Base-by-base conservation (phyloP, 345 rosid species). In the Lagerstroemia speciosa region DNA sequence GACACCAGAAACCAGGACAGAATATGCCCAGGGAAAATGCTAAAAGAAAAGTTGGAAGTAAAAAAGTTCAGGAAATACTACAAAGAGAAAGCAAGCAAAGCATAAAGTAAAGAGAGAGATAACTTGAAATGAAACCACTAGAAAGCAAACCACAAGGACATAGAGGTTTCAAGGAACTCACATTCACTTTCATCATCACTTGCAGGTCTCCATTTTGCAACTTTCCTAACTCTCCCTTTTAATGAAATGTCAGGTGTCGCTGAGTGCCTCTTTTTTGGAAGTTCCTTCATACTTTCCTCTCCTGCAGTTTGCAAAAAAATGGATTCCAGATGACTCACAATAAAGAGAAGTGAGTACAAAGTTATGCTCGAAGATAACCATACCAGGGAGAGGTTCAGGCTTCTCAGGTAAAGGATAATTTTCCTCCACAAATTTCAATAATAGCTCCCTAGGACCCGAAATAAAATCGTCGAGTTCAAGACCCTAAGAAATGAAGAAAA, bases 381-480 rank as follows among this genome's bases (percentile, higher is more conserved):
- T 74, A 91, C 98, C 99, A 53, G 87, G 76, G 30, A 86, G 83
- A 81, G 98, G 82, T 77, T 93, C 97, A 46, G 99, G 99, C 83
- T 88, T 82, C 67, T 87, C 99, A 32, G 99, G 97, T 78, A 94
- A 75, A 50, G 97, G 97, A 76, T 94, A 94, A 79, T 91, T 89
- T 84, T 94, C 99, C 82, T 91, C 97, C 55, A 89, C 97, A 75
- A 94, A 88, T 84, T 94, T 94, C 81, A 94, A 84, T 82, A 94
- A 80, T 80, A 94, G 86, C 75, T 91, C 99, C 70, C 97, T 94
- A 71, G 99, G 99, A 30, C 99, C 99, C 71, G 99, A 94, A 68
- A 94, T 83, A 79, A 94, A 94, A 81, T 94, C 99, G 86, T 94
- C 97, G 78, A 94, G 99, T 72, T 94, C 99, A 81, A 76, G 75